Conservation (phyloP, 2,329 filamentous ascomycete genomes). For the Fusarium buharicum region DNA sequence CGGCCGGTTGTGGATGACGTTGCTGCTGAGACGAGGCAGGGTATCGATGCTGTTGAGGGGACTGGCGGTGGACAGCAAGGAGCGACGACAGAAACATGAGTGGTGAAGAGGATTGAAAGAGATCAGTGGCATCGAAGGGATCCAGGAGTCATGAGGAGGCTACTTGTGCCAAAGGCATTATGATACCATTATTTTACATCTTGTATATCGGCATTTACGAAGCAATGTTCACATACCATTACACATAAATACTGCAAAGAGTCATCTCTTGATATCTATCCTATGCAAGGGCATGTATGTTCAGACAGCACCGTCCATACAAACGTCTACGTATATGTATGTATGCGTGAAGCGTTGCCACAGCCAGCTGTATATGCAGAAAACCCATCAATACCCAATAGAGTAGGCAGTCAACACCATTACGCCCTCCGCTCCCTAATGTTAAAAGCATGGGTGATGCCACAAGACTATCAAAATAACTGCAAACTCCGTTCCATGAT, state of each 20-base stretch:
- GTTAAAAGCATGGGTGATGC: constrained; percentile 7
- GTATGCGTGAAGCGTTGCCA: constrained; percentile 7
- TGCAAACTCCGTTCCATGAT: constrained; percentile 44
- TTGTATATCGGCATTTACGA: constrained; percentile 31
- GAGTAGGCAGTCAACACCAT: constrained; percentile 1
- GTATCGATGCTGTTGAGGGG: constrained; percentile 37
- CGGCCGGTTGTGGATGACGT: constrained; percentile 60
- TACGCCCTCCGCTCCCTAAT: constrained; percentile 8
- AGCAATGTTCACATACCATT: constrained; percentile 2
- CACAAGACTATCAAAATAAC: constrained; percentile 21
- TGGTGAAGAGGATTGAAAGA: not conserved
- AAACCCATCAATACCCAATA: constrained; percentile 11
- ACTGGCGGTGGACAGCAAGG: constrained; percentile 10
- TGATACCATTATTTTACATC: constrained; percentile 26
- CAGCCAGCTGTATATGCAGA: constrained; percentile 10
- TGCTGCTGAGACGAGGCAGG: constrained; percentile 59
- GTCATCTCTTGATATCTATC: constrained; percentile 2
- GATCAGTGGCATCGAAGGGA: not conserved
- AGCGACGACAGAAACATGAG: constrained; percentile 2
- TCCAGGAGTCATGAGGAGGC: constrained; percentile 9
- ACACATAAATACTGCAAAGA: not conserved
- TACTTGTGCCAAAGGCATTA: constrained; percentile 9
- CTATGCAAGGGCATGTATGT: constrained; percentile 17
- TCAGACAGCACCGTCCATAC: constrained; percentile 6
- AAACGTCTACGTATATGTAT: constrained; percentile 4